Evolutionary conservation across 495 filamentous ascomycete genomes (phyloP).

Genomic region (Trichoderma orchidacearum): DNA sequence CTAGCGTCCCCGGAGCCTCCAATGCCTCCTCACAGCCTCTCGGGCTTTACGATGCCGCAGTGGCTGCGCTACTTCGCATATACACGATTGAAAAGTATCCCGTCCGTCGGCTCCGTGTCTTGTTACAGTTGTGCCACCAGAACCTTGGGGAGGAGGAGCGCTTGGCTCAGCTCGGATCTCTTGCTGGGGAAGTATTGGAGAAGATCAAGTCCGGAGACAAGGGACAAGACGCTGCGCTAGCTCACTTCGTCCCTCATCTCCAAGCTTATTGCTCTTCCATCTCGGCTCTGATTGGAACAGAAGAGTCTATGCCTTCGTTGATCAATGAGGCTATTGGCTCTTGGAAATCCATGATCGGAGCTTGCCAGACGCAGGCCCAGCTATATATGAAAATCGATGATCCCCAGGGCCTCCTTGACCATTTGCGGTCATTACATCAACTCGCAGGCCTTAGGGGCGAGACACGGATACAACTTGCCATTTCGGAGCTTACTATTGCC

Average conservation of each 20-base stretch:
- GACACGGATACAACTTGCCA: slow-evolving; percentile 25
- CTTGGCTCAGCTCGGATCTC: slow-evolving; percentile 15
- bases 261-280: slow-evolving; percentile 38
- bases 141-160: slow-evolving; percentile 18
- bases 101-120: slow-evolving; percentile 25
- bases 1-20: slow-evolving; percentile 18
- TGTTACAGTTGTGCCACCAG: slow-evolving; percentile 21
- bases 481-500: slow-evolving; percentile 31
- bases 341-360: slow-evolving; percentile 39
- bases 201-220: slow-evolving; percentile 17
- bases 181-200: slow-evolving; percentile 23
- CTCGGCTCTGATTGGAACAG: slow-evolving; percentile 33
- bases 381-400: slow-evolving; percentile 50
- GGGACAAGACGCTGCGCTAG: slow-evolving; percentile 41
- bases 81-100: slow-evolving; percentile 29
- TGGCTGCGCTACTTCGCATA: slow-evolving; percentile 24
- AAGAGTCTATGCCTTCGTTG: slow-evolving; percentile 19
- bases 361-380: slow-evolving; percentile 31
- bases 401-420: slow-evolving; percentile 39
- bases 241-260: slow-evolving; percentile 41
- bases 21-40: slow-evolving; percentile 11
- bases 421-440: slow-evolving; percentile 58
- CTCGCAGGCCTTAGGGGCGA: slow-evolving; percentile 65
- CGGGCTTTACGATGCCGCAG: slow-evolving; percentile 19
- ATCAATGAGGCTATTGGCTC: slow-evolving; percentile 32